A percentile compares a stretch with the other conserved stretches of the same genome.
Evolutionary conservation across 1,284 basidiomycete species (phyloP).

Genomic region (Boletus mariae): DNA sequence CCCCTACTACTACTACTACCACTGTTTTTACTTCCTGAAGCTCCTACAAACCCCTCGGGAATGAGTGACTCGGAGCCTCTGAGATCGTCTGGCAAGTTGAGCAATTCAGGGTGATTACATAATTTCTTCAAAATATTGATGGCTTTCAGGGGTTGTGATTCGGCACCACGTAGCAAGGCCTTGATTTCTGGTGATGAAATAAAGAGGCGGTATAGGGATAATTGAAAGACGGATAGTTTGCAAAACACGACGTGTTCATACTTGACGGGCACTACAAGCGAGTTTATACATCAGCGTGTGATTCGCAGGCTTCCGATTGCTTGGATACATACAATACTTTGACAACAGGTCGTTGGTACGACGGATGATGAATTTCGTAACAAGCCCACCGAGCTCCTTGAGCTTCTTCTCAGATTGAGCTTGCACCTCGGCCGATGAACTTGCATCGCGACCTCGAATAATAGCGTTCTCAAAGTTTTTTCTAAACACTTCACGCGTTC

Average conservation of each 20-base stretch:
- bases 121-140: conserved; percentile 97
- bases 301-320: not conserved
- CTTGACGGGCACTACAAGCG: conserved; percentile 85
- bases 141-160: conserved; percentile 96
- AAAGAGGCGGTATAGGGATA: conserved; percentile 88
- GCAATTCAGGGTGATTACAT: conserved; percentile 95
- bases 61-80: conserved; percentile 82
- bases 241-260: conserved; percentile 99
- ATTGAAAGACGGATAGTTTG: conserved; percentile 83
- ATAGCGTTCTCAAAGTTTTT: conserved; percentile 97
- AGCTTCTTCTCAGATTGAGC: conserved; percentile 86
- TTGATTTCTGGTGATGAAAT: conserved; percentile 95
- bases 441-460: conserved; percentile 89
- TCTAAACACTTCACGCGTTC: conserved; percentile 88
- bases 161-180: conserved; percentile 82
- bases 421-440: conserved; percentile 83
- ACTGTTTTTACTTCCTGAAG: conserved; percentile 35
- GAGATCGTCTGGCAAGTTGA: conserved; percentile 86
- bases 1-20: conserved; percentile 31
- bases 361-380: conserved; percentile 96
- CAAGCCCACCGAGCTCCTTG: conserved; percentile 87
- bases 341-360: conserved; percentile 96
- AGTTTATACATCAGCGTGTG: conserved; percentile 10
- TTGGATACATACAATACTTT: conserved; percentile 78
- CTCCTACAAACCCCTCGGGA: conserved; percentile 77